Conservation (phyloP, 2,329 filamentous ascomycete species). For the Ilyonectria robusta region DNA sequence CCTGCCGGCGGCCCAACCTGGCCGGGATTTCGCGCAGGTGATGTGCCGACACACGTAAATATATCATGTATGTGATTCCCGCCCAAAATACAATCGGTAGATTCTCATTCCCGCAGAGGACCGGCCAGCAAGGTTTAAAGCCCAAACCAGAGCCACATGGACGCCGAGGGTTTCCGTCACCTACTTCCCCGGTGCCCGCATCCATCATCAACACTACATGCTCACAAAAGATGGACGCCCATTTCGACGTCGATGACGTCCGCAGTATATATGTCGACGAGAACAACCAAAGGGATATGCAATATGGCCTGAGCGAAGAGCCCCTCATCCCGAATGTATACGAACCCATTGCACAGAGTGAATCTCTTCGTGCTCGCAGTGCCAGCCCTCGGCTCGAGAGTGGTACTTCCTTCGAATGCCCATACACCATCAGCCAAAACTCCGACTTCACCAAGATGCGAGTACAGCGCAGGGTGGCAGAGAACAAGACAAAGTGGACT, state of each 20-base stretch:
- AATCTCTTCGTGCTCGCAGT: constrained; percentile 21
- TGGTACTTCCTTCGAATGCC: constrained; percentile 3
- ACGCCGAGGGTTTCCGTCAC: not conserved
- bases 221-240: constrained; percentile 1
- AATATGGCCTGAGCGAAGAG: not conserved
- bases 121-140: constrained; percentile 4
- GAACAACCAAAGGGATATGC: too few relatives aligned
- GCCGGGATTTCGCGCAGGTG: constrained; percentile 10
- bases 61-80: constrained; percentile 14
- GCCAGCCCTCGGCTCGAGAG: constrained; percentile 29
- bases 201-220: not conserved
- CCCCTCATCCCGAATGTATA: constrained; percentile 39
- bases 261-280: not conserved
- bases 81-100: constrained; percentile 14
- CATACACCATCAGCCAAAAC: constrained; percentile 10
- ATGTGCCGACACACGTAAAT: constrained; percentile 1
- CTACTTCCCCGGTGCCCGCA: not conserved
- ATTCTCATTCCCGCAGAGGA: not conserved
- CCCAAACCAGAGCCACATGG: constrained; percentile 1
- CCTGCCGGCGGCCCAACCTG: not conserved
- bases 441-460: constrained; percentile 12
- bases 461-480: constrained; percentile 1
- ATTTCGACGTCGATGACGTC: not conserved
- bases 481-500: constrained; percentile 32
- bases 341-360: constrained; percentile 35